phyloP scores from a whole-genome alignment of 352 stramenopile species.

The Pythium dissimile region DNA sequence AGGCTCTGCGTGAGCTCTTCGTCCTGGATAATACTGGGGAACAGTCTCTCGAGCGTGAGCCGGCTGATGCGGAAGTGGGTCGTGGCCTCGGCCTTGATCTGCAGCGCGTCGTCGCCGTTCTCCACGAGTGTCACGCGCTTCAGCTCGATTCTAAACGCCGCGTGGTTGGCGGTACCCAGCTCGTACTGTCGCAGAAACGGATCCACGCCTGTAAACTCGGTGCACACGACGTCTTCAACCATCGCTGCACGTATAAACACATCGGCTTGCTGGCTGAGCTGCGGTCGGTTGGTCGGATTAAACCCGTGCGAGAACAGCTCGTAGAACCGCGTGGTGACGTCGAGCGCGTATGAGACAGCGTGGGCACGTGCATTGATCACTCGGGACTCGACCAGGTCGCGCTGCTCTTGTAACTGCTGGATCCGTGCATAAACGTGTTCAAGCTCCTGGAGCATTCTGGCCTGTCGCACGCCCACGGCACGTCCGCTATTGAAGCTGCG shows the following conservation, averaged over 20 bases:
- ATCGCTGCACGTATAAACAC: conserved; percentile 42
- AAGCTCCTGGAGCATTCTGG: no score
- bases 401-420: conserved; percentile 30
- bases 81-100: conserved; percentile 37
- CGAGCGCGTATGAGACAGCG: conserved; percentile 30
- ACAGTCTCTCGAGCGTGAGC: conserved; percentile 39
- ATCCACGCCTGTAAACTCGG: conserved; percentile 51
- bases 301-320: conserved; percentile 40
- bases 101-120: conserved; percentile 21
- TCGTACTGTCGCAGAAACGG: conserved; percentile 49
- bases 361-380: conserved; percentile 30
- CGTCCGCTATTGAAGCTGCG: conserved; percentile 1
- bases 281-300: conserved; percentile 16
- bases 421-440: conserved; percentile 31
- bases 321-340: conserved; percentile 40
- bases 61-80: conserved; percentile 43
- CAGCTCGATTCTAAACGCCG: conserved; percentile 30
- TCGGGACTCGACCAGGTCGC: conserved; percentile 31
- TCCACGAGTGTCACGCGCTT: conserved; percentile 33
- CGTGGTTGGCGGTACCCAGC: conserved; percentile 28
- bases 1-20: conserved; percentile 48
- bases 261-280: conserved; percentile 17
- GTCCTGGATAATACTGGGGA: conserved; percentile 48
- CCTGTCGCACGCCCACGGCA: background rate
- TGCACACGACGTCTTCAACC: conserved; percentile 35